Evolutionary conservation across 805 yeast genomes (phyloP).

Genomic region (Cyberlindnera euphorbiae): DNA sequence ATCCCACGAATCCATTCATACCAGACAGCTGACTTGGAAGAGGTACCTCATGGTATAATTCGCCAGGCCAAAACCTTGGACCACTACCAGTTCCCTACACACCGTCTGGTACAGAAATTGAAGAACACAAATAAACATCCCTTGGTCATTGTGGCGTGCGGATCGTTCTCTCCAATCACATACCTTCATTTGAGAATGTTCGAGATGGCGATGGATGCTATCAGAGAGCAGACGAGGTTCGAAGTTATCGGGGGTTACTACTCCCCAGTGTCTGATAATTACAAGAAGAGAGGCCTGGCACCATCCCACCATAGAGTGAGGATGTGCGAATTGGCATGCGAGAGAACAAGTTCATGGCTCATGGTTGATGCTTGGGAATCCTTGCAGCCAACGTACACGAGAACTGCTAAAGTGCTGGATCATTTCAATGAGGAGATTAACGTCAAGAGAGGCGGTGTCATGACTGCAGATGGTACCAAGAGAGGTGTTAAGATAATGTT

Average conservation of each 20-base stretch:
- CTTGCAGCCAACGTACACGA: slow-evolving; percentile 80
- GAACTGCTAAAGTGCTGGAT: slow-evolving; percentile 93
- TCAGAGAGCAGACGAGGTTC: slow-evolving; percentile 84
- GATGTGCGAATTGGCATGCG: slow-evolving; percentile 98
- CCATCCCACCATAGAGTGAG: slow-evolving; percentile 85
- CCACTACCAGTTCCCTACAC: slow-evolving; percentile 80
- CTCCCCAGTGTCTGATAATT: slow-evolving; percentile 91
- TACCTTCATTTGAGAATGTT: slow-evolving; percentile 95
- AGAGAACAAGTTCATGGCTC: slow-evolving; percentile 92
- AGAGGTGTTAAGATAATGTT: slow-evolving; percentile 93
- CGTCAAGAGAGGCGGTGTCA: slow-evolving; percentile 81
- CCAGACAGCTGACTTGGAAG: slow-evolving; percentile 92
- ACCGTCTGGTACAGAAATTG: slow-evolving; percentile 67
- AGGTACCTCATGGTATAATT: slow-evolving; percentile 90
- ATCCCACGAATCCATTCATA: slow-evolving; percentile 32
- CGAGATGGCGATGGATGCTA: slow-evolving; percentile 96
- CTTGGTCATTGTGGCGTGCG: slow-evolving; percentile 93
- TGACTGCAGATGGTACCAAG: slow-evolving; percentile 50
- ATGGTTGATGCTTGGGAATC: slow-evolving; percentile 99
- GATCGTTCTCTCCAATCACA: slow-evolving; percentile 93
- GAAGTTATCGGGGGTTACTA: slow-evolving; percentile 97
- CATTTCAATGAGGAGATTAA: slow-evolving; percentile 96
- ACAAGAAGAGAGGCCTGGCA: slow-evolving; percentile 90
- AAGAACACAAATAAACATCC: slow-evolving; percentile 79
- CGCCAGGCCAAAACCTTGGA: slow-evolving; percentile 75